Evolutionary conservation across 305 asterid genomes (phyloP), one percentile per base, ranked within the genome.

Genomic region (Fraxinus greggii): DNA sequence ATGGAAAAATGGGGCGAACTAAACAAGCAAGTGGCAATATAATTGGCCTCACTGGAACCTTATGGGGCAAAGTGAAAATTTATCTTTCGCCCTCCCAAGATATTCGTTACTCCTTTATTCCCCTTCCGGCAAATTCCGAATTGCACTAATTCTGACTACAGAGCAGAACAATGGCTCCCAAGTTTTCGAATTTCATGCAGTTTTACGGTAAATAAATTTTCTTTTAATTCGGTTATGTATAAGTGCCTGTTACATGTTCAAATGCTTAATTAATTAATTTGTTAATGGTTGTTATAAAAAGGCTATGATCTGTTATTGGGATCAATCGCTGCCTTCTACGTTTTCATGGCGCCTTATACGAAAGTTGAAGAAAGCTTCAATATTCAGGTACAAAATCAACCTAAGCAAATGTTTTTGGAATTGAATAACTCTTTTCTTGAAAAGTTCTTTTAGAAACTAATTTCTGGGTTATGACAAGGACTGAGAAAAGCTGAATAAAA

Each of bases 351-450:
- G 74, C 98, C 99, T 40, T 96, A 92, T 85, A 96, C 99, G 2
- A 96, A 96, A 89, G 99, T 96, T 36, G 99, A 94, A 89, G 99
- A 96, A 84, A 96, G 99, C 91, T 96, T 94, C 92, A 96, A 94
- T 85, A 85, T 96, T 84, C 99, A 94, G 98, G 99, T 94, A 26
- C 75, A 63, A 31, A 51, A 33, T 4, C 12, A 54, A 76, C 78
- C 80, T 32, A 10, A 13, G 75, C 40, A 12, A 29, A 69, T 69
- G 31, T 42, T 21, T 67, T 33, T 7, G 21, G 56, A 32, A 33
- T 48, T 75, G 32, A 13, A 59, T 31, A 26, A 32, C 69, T 63
- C 26, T 80, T 19, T 82, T 79, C 48, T 36, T 54, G 72, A 35
- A 29, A 67, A 19, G 5, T 54, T 72, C 1, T 5, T n/a, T 0